These are phyloP conservation scores for Peronospora farinosa DNA, from an alignment of 352 stramenopile species.

Conservation along the genomic window DNA sequence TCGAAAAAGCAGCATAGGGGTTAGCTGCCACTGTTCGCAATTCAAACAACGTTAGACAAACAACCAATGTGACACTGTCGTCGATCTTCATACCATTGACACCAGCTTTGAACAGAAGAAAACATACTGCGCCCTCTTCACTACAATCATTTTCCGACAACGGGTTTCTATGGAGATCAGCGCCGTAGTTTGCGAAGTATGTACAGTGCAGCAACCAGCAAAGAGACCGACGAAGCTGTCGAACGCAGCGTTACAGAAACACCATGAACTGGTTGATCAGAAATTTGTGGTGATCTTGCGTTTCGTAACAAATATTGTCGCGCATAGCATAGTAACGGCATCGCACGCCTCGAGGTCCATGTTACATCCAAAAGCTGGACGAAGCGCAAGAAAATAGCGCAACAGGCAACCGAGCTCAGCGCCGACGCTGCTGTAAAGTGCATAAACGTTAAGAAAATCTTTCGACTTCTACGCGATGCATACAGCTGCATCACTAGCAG, in stretches of 20 bases:
- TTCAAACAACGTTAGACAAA: too few species aligned
- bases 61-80: too few species aligned
- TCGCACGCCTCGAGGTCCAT: constrained; percentile 19
- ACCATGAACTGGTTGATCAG: constrained; percentile 12
- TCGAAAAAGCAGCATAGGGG: not conserved
- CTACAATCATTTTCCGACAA: too few species aligned
- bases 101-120: too few species aligned
- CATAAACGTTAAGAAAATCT: constrained; percentile 46
- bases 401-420: constrained; percentile 60
- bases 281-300: constrained; percentile 14
- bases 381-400: constrained; percentile 44
- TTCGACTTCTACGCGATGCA: constrained; percentile 54
- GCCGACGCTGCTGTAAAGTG: constrained; percentile 56
- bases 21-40: too few species aligned
- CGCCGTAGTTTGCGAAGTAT: constrained; percentile 28
- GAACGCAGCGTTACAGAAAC: constrained; percentile 14
- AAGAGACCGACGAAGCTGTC: constrained; percentile 28
- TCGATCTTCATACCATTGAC: too few species aligned
- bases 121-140: too few species aligned
- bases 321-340: constrained; percentile 35
- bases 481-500: constrained; percentile 74
- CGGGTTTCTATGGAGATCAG: not conserved
- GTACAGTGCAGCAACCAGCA: constrained; percentile 26
- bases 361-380: constrained; percentile 42
- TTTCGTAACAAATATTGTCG: constrained; percentile 38